phyloP scores from a whole-genome alignment of 495 filamentous ascomycete genomes.

The Aspergillus egyptiacus region DNA sequence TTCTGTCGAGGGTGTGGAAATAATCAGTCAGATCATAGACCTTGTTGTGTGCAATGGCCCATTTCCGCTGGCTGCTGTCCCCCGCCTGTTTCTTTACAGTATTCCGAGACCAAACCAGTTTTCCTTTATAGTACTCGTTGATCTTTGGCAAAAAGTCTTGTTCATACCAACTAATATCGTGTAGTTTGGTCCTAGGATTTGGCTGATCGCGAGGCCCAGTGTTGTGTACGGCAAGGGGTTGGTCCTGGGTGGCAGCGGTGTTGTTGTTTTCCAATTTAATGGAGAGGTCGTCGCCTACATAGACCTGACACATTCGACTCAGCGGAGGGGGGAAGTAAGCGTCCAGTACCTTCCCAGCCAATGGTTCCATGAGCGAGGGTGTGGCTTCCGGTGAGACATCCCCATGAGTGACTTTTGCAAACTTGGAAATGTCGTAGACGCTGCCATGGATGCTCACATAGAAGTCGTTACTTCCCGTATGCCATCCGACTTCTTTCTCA shows the following conservation, averaged over 20 bases:
- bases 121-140: slow-evolving; percentile 77
- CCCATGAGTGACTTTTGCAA: slow-evolving; percentile 79
- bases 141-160: slow-evolving; percentile 71
- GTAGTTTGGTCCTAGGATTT: slow-evolving; percentile 49
- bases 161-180: slow-evolving; percentile 68
- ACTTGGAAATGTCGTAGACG: slow-evolving; percentile 89
- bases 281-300: slow-evolving; percentile 49
- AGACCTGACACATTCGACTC: slow-evolving; percentile 59
- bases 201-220: slow-evolving; percentile 55
- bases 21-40: slow-evolving; percentile 93
- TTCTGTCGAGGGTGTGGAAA: slow-evolving; percentile 57
- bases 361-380: slow-evolving; percentile 60
- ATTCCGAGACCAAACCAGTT: slow-evolving; percentile 66
- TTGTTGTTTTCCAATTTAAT: slow-evolving; percentile 56
- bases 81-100: slow-evolving; percentile 50
- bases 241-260: slow-evolving; percentile 38
- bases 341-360: slow-evolving; percentile 72
- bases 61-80: slow-evolving; percentile 59
- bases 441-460: slow-evolving; percentile 83
- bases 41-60: slow-evolving; percentile 68
- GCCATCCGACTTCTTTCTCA: slow-evolving; percentile 59
- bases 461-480: slow-evolving; percentile 68
- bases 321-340: slow-evolving; percentile 82
- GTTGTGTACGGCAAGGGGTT: slow-evolving; percentile 52
- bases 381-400: slow-evolving; percentile 57